Base-by-base conservation (phyloP, 768 basidiomycete species). In the Cystobasidium ongulense region DNA sequence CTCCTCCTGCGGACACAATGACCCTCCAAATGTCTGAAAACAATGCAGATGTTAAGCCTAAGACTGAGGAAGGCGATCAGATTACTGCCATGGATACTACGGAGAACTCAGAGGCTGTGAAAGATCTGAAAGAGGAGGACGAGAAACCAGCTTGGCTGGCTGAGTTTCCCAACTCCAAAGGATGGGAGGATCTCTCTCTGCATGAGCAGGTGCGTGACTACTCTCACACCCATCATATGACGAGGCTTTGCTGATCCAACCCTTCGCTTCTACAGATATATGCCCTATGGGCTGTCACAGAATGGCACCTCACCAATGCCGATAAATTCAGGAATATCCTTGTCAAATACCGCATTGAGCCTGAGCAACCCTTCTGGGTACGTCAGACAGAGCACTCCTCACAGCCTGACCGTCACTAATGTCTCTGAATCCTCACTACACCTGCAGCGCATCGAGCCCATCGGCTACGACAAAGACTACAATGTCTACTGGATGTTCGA, bases 401-500 rank as follows among this genome's bases (percentile, higher is more conserved):
- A 73, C 72, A 13, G 18, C 64, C 36, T 72, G 72, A 63, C 50
- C 3, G 29, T 57, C 62, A 31, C 68, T 36, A 23, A 1, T 10
- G 53, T 33, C 8, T 10, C 38, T 23, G 13, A 23, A 7, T 35
- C 5, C 54, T 59, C 10, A 2, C 23, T 36, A 5, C 38, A 10
- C 75, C 25, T 3, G 43, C 72, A 93, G 91, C 88, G 91, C 29
- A 87, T 89, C 70, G 89, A 91, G 78, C 91, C 91, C 10, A 86
- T 92, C 74, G 91, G 91, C 5, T 91, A 89, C 76, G 91, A 92
- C 77, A 85, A 85, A 46, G 88, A 88, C 78, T 83, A 82, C 7
- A 91, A 91, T 79, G 87, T 88, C 0, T 92, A 91, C 79, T 92
- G 90, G 90, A 81, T 91, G 27, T 89, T 93, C 75, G 91, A 91